Base-by-base conservation (phyloP, 2,329 filamentous ascomycete species). In the Hirsutella thompsonii region DNA sequence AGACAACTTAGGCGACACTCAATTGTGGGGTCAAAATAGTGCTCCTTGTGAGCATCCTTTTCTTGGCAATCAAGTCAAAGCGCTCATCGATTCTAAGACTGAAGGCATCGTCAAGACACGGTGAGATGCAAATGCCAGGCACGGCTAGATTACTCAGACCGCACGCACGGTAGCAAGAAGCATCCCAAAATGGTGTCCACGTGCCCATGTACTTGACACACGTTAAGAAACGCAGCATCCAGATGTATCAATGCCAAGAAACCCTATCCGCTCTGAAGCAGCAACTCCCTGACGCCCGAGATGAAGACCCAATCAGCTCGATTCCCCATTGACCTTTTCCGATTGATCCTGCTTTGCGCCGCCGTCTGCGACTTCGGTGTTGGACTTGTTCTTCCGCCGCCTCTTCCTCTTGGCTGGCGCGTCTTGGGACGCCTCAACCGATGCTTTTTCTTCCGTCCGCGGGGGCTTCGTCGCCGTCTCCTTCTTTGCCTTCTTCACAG, bases 401-500 rank as follows among this genome's bases (percentile, higher is more conserved):
- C 56, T 51, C 48, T 57, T 56, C 37, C 57, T 48, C 49, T 57
- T 59, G 40, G 49, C 51, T 36, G 48, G 44, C 18, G 42, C 53
- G 33, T 55, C 54, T 41, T 48, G 47, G 30, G 44, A 42, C 19
- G 30, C 42, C 6, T 54, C 50, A 9, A 46, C 45, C 20, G 49
- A 43, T 30, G 50, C 47, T 5, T 36, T 34, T 6, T 49, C 44
- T 45, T 61, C 20, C 63, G 36, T 53, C 52, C 49, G 49, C 61
- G 66, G 32, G 47, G 39, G 35, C 47, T 52, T 36, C 53, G 49
- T 33, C 51, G 59, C 33, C 10, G 33, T 55, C 55, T 75, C 76
- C 65, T 81, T 83, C 65, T 81, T 83, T 21, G 72, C 49, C 62
- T 84, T 86, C 66, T 81, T 82, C 40, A 83, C 68, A 39, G 79